Base-by-base conservation (phyloP, 371 early-diverging fungal genomes). In the Sporodiniella umbellata region DNA sequence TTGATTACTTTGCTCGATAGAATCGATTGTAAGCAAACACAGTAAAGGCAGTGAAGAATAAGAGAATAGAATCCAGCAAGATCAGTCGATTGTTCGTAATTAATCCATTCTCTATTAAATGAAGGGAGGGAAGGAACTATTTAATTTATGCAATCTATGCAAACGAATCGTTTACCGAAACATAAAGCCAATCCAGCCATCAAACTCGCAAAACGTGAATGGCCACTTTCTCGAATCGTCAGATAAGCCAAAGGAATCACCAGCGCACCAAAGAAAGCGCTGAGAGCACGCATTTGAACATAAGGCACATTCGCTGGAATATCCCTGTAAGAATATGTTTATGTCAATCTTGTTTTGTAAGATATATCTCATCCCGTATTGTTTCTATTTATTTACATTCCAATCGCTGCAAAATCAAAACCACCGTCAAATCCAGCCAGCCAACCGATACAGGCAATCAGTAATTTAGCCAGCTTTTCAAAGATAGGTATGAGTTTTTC, bases 41-140 rank as follows among this genome's bases (percentile, higher is more conserved):
- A 1, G 92, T 82, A 35, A 81, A 66, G 0, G 88, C 82, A 22
- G 83, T 86, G 53, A 93, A 96, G 43, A 96, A 84, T 25, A 97
- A 72, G 31, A 98, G 66, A 54, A 88, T 87, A 8, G 94, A 81
- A 60, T 98, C 98, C 53, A 98, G 76, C 28, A 96, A 74, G 24
- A 97, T 96, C 53, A 93, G 68, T 18, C 97, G 79, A 38, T 86
- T 88, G 62, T 96, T 96, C 8, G 96, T 86, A 33, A 92, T 80
- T 49, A 95, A 71, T 12, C 89, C 81, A 61, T 92, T 97, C 58
- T 97, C 97, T 89, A 37, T 17, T 45, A 50, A 45, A 51, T 21
- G 8, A n/a, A 39, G 47, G 33, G 31, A 45, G 21, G 23, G 28
- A 47, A 24, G 25, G 33, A 23, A 42, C n/a, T n/a, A n/a, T 33